Base-by-base conservation (phyloP, 2,329 filamentous ascomycete species). In the Diaporthe australafricana region DNA sequence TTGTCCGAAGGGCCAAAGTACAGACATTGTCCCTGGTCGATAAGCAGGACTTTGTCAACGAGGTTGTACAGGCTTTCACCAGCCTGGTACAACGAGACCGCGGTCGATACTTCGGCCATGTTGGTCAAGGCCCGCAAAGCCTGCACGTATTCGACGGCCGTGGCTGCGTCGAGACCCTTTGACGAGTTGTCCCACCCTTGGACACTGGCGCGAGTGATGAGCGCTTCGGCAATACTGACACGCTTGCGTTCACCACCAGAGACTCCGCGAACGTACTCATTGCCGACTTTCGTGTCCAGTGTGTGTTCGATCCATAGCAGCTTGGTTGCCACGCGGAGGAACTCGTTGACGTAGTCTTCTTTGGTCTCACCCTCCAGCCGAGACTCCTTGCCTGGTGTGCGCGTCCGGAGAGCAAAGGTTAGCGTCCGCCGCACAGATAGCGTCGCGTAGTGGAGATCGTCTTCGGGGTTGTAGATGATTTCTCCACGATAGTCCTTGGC, bases 401-500 rank as follows among this genome's bases (percentile, higher is more conserved):
- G 87, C 8, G 93, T 92, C 20, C 89, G 86, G 5, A 93, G 92
- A 17, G 93, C 93, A 74, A 96, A 96, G 67, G 89, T 91, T 55
- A 96, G 86, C 1, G 94, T 96, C 76, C 95, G 92, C 63, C 93
- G 93, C 53, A 96, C 93, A 1, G 89, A 91, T 76, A 96, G 83
- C 81, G 91, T 89, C 8, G 93, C 92, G 77, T 95, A 95, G 81
- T 95, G 93, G 4, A 93, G 91, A 79, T 97, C 94, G 45, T 94
- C 91, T 80, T 96, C 94, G 72, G 93, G 93, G 0, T 93, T 95
- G 83, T 96, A 96, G 80, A 96, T 95, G 74, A 93, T 93, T 82
- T 97, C 94, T 75, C 94, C 94, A 30, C 93, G 91, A 83, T 96
- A 95, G 74, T 89, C 86, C 12, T 89, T 89, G 81, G 93, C 89